Conservation (phyloP, 1,139 yeast species). For the Suhomyces taliae region DNA sequence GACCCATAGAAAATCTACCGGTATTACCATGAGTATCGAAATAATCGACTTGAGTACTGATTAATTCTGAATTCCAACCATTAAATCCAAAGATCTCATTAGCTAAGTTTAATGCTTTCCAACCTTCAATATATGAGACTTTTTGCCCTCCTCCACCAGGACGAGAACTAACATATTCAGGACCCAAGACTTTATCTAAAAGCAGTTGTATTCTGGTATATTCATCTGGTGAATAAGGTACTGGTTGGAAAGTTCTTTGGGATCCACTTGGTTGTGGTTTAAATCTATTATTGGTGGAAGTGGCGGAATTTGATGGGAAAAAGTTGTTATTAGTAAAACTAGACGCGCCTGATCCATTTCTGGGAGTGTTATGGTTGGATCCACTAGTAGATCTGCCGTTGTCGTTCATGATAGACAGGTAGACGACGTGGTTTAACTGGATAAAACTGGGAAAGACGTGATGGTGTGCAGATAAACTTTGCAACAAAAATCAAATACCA, state of each 20-base stretch:
- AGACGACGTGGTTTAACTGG: background rate
- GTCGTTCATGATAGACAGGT: background rate
- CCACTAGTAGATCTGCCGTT: background rate
- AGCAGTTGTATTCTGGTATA: constrained; percentile 38
- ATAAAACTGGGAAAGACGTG: background rate
- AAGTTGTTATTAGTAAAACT: background rate
- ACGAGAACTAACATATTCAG: constrained; percentile 82
- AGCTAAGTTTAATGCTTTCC: constrained; percentile 77
- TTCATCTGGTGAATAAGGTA: constrained; percentile 43
- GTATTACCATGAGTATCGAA: constrained; percentile 59
- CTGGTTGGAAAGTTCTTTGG: constrained; percentile 22
- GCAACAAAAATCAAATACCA: background rate
- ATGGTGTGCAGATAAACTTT: background rate
- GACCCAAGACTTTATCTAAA: constrained; percentile 72
- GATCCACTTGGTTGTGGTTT: constrained; percentile 11
- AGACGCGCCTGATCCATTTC: constrained; percentile 1
- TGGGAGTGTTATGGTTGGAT: background rate
- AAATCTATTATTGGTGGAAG: constrained; percentile 7
- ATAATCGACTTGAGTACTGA: constrained; percentile 66
- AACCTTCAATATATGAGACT: constrained; percentile 76
- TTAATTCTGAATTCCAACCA: constrained; percentile 77
- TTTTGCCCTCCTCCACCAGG: constrained; percentile 73
- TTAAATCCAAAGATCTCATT: constrained; percentile 79
- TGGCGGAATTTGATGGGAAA: constrained; percentile 1
- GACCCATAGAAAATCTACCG: constrained; percentile 59